Percentiles rank a stretch among this genome's conserved stretches.
These are phyloP conservation scores for Tricholomella constricta DNA, from an alignment of 768 basidiomycete genomes.

Conservation along the genomic window DNA sequence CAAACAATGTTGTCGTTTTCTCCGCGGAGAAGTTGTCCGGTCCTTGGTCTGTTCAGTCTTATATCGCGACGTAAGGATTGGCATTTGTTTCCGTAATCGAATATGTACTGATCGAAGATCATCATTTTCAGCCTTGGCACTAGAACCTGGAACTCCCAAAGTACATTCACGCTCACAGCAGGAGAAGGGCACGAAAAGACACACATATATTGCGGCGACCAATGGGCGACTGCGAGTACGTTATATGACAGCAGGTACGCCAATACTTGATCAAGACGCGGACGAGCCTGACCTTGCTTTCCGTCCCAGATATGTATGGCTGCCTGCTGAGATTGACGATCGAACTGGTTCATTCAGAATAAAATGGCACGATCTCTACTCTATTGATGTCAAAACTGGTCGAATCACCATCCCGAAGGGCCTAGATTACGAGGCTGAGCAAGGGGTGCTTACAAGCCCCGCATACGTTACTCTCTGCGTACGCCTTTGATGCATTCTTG, in stretches of 20 bases:
- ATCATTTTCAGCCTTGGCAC: slow-evolving; percentile 15
- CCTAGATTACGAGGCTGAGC: slow-evolving; percentile 23
- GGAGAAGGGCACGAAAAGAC: slow-evolving; percentile 7
- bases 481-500: background rate
- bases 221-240: slow-evolving; percentile 6
- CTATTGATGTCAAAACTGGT: slow-evolving; percentile 24
- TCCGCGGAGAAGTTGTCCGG: slow-evolving; percentile 23
- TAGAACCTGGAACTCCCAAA: slow-evolving; percentile 22
- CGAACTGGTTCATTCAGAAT: slow-evolving; percentile 23
- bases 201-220: slow-evolving; percentile 13
- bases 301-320: slow-evolving; percentile 29
- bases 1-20: slow-evolving; percentile 27
- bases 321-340: slow-evolving; percentile 27
- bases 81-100: background rate
- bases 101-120: background rate
- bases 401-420: slow-evolving; percentile 19
- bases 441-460: slow-evolving; percentile 17
- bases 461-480: slow-evolving; percentile 28
- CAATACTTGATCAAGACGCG: slow-evolving; percentile 1
- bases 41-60: slow-evolving; percentile 25
- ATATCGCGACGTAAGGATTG: slow-evolving; percentile 20
- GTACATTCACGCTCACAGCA: slow-evolving; percentile 21
- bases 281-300: background rate
- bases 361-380: slow-evolving; percentile 26
- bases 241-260: slow-evolving; percentile 14